A percentile compares a stretch with the other conserved stretches of the same genome.
Conservation (phyloP, 495 filamentous ascomycete genomes). For the Cercophora sp. region DNA sequence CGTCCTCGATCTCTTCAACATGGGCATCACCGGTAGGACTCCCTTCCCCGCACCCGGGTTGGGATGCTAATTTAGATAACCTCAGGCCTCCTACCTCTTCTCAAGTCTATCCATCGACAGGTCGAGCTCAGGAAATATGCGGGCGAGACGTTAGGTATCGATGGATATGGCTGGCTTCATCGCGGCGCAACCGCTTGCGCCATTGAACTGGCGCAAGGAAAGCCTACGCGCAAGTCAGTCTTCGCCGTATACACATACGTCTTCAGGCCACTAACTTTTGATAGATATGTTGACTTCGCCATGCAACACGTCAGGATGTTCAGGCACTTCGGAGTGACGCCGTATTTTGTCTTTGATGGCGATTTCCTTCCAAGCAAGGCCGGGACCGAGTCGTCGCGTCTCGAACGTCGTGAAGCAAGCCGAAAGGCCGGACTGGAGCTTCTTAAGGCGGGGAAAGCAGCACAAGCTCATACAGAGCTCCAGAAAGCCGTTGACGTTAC, state of each 20-base stretch:
- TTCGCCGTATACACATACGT: constrained; percentile 1
- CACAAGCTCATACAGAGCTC: constrained; percentile 79
- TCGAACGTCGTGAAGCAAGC: constrained; percentile 66
- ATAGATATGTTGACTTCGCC: constrained; percentile 84
- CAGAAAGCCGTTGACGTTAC: constrained; percentile 97
- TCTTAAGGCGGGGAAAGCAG: constrained; percentile 69
- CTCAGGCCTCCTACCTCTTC: constrained; percentile 74
- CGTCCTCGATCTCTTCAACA: constrained; percentile 34
- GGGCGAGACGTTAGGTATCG: constrained; percentile 85
- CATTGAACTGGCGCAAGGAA: constrained; percentile 82
- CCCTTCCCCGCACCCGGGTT: neutral
- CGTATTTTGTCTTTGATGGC: constrained; percentile 94
- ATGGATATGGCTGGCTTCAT: constrained; percentile 98
- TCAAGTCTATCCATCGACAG: constrained; percentile 93
- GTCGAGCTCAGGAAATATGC: constrained; percentile 80
- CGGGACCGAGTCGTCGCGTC: constrained; percentile 75
- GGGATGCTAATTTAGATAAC: constrained; percentile 7
- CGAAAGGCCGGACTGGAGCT: constrained; percentile 72
- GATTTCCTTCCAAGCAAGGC: constrained; percentile 93
- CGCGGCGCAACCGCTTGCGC: constrained; percentile 88
- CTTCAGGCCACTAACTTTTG: neutral
- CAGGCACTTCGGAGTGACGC: constrained; percentile 83
- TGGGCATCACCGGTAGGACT: constrained; percentile 67
- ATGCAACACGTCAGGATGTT: constrained; percentile 91
- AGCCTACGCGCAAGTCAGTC: constrained; percentile 78